A percentile compares a stretch with the other conserved stretches of the same genome.
phyloP scores from a whole-genome alignment of 306 rosid genomes.

The Potentilla sterilis region DNA sequence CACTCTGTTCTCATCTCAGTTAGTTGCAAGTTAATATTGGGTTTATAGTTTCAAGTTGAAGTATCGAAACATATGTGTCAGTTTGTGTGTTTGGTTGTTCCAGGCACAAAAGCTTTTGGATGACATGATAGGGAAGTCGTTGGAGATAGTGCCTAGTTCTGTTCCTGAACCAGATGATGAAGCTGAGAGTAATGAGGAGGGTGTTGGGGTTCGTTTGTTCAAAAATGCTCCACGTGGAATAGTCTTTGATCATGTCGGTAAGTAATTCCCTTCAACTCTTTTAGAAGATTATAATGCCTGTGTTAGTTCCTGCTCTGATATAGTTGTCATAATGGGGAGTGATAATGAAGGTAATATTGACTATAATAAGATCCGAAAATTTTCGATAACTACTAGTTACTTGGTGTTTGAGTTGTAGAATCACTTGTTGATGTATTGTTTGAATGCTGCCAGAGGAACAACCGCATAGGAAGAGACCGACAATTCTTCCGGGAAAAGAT shows the following conservation, averaged over 20 bases:
- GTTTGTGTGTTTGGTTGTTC: constrained; percentile 2
- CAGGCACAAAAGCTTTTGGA: constrained; percentile 83
- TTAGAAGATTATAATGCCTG: not conserved
- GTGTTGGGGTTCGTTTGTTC: constrained; percentile 69
- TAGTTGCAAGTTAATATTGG: not conserved
- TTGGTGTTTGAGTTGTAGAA: not conserved
- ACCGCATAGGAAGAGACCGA: constrained; percentile 59
- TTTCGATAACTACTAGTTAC: not conserved
- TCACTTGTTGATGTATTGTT: not conserved
- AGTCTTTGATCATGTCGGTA: constrained; percentile 66
- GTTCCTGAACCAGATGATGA: constrained; percentile 34
- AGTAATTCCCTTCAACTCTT: constrained; percentile 27
- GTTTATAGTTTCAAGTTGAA: not conserved
- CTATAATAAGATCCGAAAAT: not conserved
- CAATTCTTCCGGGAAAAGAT: constrained; percentile 72
- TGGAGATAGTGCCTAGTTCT: constrained; percentile 56
- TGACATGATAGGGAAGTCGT: constrained; percentile 57
- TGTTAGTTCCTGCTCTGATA: constrained; percentile 21
- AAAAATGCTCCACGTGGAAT: constrained; percentile 72
- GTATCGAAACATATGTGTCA: not conserved
- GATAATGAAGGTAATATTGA: not conserved
- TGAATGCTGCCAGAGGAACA: constrained; percentile 60
- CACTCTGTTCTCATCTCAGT: not conserved
- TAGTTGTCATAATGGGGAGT: constrained; percentile 10
- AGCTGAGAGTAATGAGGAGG: constrained; percentile 45